Base-by-base conservation (phyloP, 345 rosid species). In the Rhodomyrtus tomentosa region DNA sequence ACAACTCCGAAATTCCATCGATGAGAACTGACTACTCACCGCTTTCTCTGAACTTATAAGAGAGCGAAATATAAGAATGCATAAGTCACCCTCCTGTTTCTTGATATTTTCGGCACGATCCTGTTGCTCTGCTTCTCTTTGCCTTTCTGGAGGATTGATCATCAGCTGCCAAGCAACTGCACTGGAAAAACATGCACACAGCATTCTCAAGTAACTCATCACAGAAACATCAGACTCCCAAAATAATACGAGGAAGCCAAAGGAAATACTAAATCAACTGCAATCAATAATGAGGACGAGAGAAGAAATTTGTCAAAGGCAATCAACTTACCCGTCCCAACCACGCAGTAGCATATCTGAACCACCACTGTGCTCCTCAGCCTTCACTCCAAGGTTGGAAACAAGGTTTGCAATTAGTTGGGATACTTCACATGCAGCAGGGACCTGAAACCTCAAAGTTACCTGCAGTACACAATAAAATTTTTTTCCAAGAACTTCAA, bases 131-230 rank as follows among this genome's bases (percentile, higher is more conserved):
- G 55, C 53, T 84, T 91, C 86, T 86, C 89, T 93, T 86, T 85
- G 91, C 59, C 90, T 91, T 85, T 87, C 93, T 55, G 88, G 91
- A 84, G 85, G 80, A 74, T 86, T 92, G 84, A 97, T 94, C 36
- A 93, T 91, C 84, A 97, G 87, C 88, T 97, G 99, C 98, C 98
- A 95, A 82, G 98, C 93, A 25, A 92, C 98, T 83, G 98, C 90
- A 93, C 99, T 97, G 94, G 93, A 83, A 89, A 87, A 52, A n/a
- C 40, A 82, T 45, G 50, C 49, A 76, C 40, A 52, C 11, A 40
- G 22, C 29, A 80, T 49, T 80, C 38, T 80, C 13, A 16, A 49
- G 21, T 50, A 82, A 50, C 27, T 29, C 18, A 5, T 81, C 29
- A n/a, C 49, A 82, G 56, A 9, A 54, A 20, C 56, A 25, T 68